A percentile compares a stretch with the other conserved stretches of the same genome.
Conservation (phyloP, 2,329 filamentous ascomycete species). For the Blumeria hordei region DNA sequence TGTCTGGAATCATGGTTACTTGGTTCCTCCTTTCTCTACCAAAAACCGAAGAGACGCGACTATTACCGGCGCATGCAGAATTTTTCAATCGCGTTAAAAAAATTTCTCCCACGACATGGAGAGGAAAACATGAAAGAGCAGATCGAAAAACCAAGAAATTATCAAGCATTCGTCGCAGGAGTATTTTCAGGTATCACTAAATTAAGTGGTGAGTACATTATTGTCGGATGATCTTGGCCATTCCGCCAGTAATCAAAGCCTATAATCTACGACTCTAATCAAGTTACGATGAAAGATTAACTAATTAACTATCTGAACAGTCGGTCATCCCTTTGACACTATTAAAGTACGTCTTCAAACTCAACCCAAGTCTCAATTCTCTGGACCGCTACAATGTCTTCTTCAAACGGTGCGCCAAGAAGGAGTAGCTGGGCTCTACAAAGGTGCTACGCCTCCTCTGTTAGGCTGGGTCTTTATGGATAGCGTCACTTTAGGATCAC, state of each 20-base stretch:
- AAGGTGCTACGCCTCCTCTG: conserved; percentile 75
- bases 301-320: conserved; percentile 5
- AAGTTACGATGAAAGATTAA: neutral
- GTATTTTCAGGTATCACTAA: conserved; percentile 88
- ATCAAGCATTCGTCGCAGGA: conserved; percentile 94
- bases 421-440: conserved; percentile 69
- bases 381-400: conserved; percentile 66
- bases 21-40: too few species aligned
- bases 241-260: too few species aligned
- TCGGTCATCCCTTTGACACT: conserved; percentile 70
- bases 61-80: too few species aligned
- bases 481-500: conserved; percentile 63
- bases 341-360: conserved; percentile 93
- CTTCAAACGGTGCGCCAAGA: conserved; percentile 68
- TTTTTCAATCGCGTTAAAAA: too few species aligned
- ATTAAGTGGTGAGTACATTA: conserved; percentile 38
- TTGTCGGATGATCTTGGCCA: too few species aligned
- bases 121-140: conserved; percentile 8
- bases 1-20: too few species aligned
- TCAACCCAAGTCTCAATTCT: conserved; percentile 51
- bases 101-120: conserved; percentile 1
- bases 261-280: too few species aligned
- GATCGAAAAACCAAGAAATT: conserved; percentile 23
- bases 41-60: too few species aligned
- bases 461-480: conserved; percentile 99